Conservation (phyloP, 306 rosid genomes). For the Spatholobus suberectus region DNA sequence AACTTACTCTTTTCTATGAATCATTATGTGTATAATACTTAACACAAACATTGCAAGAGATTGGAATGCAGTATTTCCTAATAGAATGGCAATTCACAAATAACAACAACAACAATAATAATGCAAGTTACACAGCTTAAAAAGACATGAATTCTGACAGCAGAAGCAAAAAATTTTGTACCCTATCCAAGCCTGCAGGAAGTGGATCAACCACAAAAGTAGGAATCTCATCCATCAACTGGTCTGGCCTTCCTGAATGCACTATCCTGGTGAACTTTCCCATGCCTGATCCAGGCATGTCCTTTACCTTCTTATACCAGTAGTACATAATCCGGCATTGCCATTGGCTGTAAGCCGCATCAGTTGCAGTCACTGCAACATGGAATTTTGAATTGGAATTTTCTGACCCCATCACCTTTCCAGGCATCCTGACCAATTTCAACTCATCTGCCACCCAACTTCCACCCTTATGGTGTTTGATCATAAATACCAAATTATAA, state of each 20-base stretch:
- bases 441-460: conserved; percentile 48
- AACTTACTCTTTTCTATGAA: neutral
- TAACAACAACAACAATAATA: neutral
- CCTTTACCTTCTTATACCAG: conserved; percentile 74
- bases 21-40: neutral
- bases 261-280: conserved; percentile 75
- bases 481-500: conserved; percentile 58
- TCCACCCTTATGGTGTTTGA: conserved; percentile 47
- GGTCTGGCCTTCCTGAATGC: conserved; percentile 70
- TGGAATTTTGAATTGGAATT: conserved; percentile 50
- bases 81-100: neutral
- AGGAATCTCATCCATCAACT: conserved; percentile 74
- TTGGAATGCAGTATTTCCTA: neutral
- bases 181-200: conserved; percentile 78
- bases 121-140: neutral
- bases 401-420: conserved; percentile 5
- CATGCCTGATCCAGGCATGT: conserved; percentile 73
- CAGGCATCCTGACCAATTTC: conserved; percentile 6
- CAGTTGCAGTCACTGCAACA: conserved; percentile 76
- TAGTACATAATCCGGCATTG: conserved; percentile 83
- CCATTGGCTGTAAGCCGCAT: conserved; percentile 78
- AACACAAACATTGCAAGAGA: neutral
- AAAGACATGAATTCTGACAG: neutral
- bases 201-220: conserved; percentile 74
- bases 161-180: conserved; percentile 44